Conservation (phyloP, 1,284 basidiomycete genomes). For the Tilletia caries region DNA sequence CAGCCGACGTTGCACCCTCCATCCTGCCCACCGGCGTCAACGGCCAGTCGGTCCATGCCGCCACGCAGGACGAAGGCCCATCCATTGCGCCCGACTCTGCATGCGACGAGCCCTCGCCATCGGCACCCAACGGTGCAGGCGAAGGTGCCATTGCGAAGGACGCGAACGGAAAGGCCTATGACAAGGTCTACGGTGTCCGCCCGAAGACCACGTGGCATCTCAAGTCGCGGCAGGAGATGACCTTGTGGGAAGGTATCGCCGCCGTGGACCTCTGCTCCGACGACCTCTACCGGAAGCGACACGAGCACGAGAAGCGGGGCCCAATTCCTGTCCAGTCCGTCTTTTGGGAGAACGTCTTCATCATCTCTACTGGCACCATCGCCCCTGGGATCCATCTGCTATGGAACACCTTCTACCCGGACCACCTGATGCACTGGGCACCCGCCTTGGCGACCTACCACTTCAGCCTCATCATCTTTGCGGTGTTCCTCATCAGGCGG, state of each 20-base stretch:
- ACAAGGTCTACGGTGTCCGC: conserved; percentile 46
- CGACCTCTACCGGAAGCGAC: conserved; percentile 32
- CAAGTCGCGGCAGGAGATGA: conserved; percentile 33
- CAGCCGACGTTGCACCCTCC: background rate
- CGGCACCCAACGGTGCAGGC: conserved; percentile 35
- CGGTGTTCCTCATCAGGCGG: conserved; percentile 34
- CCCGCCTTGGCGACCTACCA: conserved; percentile 44
- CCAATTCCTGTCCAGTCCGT: conserved; percentile 38
- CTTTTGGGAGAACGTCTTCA: conserved; percentile 42
- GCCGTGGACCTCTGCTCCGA: conserved; percentile 37
- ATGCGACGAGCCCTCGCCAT: conserved; percentile 43
- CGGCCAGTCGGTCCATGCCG: background rate
- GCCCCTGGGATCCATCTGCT: conserved; percentile 30
- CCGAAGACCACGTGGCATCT: conserved; percentile 46
- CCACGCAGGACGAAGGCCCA: conserved; percentile 27
- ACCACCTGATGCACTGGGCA: conserved; percentile 42
- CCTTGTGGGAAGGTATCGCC: conserved; percentile 43
- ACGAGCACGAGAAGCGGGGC: conserved; percentile 27
- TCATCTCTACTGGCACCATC: conserved; percentile 32
- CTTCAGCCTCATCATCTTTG: conserved; percentile 37
- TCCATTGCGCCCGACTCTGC: conserved; percentile 42
- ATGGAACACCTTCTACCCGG: conserved; percentile 37
- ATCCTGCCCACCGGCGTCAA: background rate
- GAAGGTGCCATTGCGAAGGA: conserved; percentile 40
- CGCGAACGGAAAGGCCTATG: conserved; percentile 31